Base-by-base conservation (phyloP, 169 alveolate species). In the Plasmodium inui region DNA sequence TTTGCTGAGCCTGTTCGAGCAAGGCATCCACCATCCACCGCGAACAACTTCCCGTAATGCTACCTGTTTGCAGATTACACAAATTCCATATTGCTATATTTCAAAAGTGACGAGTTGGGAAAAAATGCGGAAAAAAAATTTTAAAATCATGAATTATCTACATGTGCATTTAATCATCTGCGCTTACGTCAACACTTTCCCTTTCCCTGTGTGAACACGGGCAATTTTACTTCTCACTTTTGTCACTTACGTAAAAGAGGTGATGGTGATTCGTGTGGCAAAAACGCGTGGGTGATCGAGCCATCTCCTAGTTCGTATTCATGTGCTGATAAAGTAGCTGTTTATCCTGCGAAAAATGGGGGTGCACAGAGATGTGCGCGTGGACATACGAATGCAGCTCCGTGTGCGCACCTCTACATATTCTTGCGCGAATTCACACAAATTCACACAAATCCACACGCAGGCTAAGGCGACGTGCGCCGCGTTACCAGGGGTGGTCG, bases 401-500 rank as follows among this genome's bases (percentile, higher is more conserved):
- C 22, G 12, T 10, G n/a, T 74, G n/a, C 55, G n/a, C 55, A 44
- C 30, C 44, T 73, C 55, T 74, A 8, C 37, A 74, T 32, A 12
- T 74, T 19, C 55, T 32, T 74, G 61, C 44, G 17, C n/a, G n/a
- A n/a, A 1, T 2, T n/a, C n/a, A n/a, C n/a, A n/a, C n/a, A n/a
- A 4, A n/a, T 74, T 2, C 83, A 32, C 28, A 34, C 55, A 6
- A 6, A 28, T 2, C 30, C 9, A 61, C n/a, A 61, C 3, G 34
- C 34, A 19, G n/a, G 34, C 17, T 28, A 10, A 22, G 30, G 37
- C 34, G 9, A 19, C 19, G 17, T 74, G 83, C 61, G 50, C 50
- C 0, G 12, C 70, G 41, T 90, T 82, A 94, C 96, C 96, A 94
- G 57, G 96, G 96, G 32, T 94, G 96, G 3, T 46, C 92, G 34